Conservation (phyloP, 148 eudicot genomes). For the Dysphania ambrosioides region DNA sequence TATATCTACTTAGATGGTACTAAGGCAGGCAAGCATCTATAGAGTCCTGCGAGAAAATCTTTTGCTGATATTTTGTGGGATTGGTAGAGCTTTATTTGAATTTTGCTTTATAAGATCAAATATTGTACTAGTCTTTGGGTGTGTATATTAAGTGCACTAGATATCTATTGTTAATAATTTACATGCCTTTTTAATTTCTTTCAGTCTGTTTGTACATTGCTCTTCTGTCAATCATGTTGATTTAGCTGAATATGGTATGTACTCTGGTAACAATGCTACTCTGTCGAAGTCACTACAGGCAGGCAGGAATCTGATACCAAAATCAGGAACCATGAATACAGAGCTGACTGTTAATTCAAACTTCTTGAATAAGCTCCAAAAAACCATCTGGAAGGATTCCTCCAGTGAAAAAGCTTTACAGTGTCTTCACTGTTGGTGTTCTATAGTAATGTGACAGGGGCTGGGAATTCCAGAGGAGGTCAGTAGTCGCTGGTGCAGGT, state of each 20-base stretch:
- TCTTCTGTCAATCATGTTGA: background rate
- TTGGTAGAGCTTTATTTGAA: background rate
- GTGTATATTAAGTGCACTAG: conserved; percentile 6
- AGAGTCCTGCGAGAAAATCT: conserved; percentile 6
- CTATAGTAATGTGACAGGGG: background rate
- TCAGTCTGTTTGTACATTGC: background rate
- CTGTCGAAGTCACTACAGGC: background rate
- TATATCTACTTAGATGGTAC: background rate
- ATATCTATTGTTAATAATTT: background rate
- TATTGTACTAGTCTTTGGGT: background rate
- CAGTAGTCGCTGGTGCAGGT: background rate
- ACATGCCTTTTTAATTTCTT: background rate
- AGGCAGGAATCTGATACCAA: conserved; percentile 34
- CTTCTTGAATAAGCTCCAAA: conserved; percentile 22
- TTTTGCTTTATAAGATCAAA: background rate
- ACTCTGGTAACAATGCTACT: background rate
- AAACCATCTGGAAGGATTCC: conserved; percentile 7
- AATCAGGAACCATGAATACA: conserved; percentile 2
- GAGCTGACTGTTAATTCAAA: conserved; percentile 13
- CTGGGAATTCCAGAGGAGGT: background rate
- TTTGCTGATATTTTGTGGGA: background rate
- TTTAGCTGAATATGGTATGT: background rate
- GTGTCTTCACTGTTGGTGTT: background rate
- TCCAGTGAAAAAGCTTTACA: background rate
- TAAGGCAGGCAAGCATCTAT: background rate